Conservation (phyloP, 2,329 filamentous ascomycete species). For the Beauveria australis region DNA sequence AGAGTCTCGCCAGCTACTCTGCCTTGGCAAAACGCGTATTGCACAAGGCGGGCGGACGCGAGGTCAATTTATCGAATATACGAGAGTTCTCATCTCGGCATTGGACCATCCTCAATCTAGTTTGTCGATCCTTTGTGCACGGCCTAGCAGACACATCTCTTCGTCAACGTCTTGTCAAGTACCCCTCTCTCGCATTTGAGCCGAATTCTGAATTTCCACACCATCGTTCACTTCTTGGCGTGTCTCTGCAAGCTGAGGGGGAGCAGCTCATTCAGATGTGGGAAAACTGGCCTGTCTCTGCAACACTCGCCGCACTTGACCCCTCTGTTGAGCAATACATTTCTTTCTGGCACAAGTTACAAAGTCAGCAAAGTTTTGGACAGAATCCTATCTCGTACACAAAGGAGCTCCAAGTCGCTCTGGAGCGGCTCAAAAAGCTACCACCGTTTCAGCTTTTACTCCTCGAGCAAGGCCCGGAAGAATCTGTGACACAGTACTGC, state of each 20-base stretch:
- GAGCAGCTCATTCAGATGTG: slow-evolving; percentile 43
- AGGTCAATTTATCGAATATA: slow-evolving; percentile 40
- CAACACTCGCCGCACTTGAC: slow-evolving; percentile 13
- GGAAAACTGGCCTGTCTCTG: slow-evolving; percentile 23
- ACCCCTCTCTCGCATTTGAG: slow-evolving; percentile 38
- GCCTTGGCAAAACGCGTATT: slow-evolving; percentile 40
- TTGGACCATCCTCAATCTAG: slow-evolving; percentile 39
- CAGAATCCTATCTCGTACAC: slow-evolving; percentile 41
- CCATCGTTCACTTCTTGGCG: slow-evolving; percentile 43
- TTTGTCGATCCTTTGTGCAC: slow-evolving; percentile 45
- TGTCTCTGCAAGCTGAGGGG: slow-evolving; percentile 47
- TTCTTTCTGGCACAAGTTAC: slow-evolving; percentile 37
- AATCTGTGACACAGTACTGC: slow-evolving; percentile 43
- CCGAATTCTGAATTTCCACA: slow-evolving; percentile 19
- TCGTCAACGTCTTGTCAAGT: slow-evolving; percentile 34
- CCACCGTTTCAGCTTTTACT: slow-evolving; percentile 44
- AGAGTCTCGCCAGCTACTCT: slow-evolving; percentile 39
- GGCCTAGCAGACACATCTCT: slow-evolving; percentile 43
- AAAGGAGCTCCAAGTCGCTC: slow-evolving; percentile 41
- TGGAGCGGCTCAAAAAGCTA: slow-evolving; percentile 42
- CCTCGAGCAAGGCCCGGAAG: slow-evolving; percentile 45
- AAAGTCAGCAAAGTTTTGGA: slow-evolving; percentile 31
- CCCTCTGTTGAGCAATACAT: slow-evolving; percentile 28
- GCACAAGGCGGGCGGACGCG: slow-evolving; percentile 39
- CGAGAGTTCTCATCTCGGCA: slow-evolving; percentile 36